Base-by-base conservation (phyloP, 1,284 basidiomycete species). In the Takashimella koratensis region DNA sequence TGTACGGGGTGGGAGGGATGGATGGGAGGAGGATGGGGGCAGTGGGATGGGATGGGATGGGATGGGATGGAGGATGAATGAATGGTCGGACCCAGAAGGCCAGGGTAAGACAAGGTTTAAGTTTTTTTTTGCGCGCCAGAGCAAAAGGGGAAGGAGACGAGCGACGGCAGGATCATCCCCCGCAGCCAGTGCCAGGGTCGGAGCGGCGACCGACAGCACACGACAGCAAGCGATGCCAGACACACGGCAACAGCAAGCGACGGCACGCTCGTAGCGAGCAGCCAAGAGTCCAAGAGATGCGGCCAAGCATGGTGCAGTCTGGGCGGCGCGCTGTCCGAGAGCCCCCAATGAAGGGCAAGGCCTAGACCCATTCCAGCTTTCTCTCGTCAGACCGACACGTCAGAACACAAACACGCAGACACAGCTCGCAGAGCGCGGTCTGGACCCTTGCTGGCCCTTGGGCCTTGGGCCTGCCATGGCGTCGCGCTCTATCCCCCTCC, bases 151-250 rank as follows among this genome's bases (percentile, higher is more conserved):
- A 16, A 36, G 0, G 89, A 83, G 26, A 81, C 73, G 51, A 92
- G 79, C 0, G 90, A 79, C 0, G 82, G 79, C 25, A 77, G 40
- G 41, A 79, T n/a, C n/a, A n/a, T n/a, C n/a, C n/a, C n/a, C n/a
- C n/a, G n/a, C n/a, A n/a, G n/a, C n/a, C n/a, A n/a, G n/a, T n/a
- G n/a, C n/a, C 16, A 36, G 30, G 30, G 30, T 36, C 16, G 30
- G 30, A 8, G 16, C 8, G 30, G 30, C 8, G 30, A 36, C 16
- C 30, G 16, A 36, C 16, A 36, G 30, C 30, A 36, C 8, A 16
- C 16, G 16, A 36, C 10, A 36, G 30, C 30, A 36, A 16, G 8
- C 10, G 30, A 16, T 36, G 30, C 8, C 8, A 36, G 16, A 8
- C 30, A 36, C 30, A 36, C 30, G n/a, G n/a, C 16, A 36, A 36